phyloP scores from a whole-genome alignment of 2,329 filamentous ascomycete species.

The Amphichorda felina region DNA sequence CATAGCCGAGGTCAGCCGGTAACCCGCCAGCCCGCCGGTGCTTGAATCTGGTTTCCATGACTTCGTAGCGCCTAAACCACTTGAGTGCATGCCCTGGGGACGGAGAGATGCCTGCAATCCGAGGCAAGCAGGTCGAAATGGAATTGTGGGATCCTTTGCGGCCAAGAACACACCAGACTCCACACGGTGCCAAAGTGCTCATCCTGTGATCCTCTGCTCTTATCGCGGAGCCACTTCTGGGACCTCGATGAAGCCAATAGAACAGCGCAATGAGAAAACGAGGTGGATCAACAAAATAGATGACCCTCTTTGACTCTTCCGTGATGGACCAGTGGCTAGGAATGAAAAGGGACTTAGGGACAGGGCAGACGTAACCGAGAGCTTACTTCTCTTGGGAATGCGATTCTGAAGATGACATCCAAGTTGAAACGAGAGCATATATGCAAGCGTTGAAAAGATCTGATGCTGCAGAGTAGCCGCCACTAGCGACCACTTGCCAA shows the following conservation, averaged over 20 bases:
- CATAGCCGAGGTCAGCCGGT: slow-evolving; percentile 12
- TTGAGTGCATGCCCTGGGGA: too few species aligned
- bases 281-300: not conserved
- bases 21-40: not conserved
- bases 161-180: slow-evolving; percentile 5
- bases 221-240: slow-evolving; percentile 6
- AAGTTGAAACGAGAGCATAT: too few species aligned
- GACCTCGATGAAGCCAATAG: slow-evolving; percentile 1
- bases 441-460: too few species aligned
- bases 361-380: too few species aligned
- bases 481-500: too few species aligned
- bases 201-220: slow-evolving; percentile 4
- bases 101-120: slow-evolving; percentile 13
- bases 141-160: not conserved
- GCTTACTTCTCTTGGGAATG: too few species aligned
- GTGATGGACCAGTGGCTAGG: not conserved
- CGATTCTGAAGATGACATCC: too few species aligned
- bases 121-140: slow-evolving; percentile 11
- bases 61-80: not conserved
- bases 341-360: too few species aligned
- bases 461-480: too few species aligned
- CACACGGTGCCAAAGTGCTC: slow-evolving; percentile 21
- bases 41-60: not conserved
- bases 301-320: slow-evolving; percentile 1
- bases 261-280: not conserved